Percentiles rank a stretch among this genome's conserved stretches.
Evolutionary conservation across 2,329 filamentous ascomycete species (phyloP).

Genomic region (Aspergillus transmontanensis): DNA sequence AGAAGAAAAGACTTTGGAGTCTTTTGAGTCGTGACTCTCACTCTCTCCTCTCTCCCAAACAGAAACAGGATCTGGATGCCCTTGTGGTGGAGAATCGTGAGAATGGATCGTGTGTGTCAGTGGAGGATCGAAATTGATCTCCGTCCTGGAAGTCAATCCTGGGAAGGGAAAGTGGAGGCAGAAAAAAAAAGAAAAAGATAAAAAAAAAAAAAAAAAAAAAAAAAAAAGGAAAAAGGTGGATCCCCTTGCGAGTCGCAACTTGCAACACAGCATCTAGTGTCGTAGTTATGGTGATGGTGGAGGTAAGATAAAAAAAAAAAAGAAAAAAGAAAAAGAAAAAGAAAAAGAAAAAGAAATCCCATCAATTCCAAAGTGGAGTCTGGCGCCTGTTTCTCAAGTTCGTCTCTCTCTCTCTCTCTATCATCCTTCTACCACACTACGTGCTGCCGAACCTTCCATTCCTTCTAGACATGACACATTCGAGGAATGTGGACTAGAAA

Average conservation of each 20-base stretch:
- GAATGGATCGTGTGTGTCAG: slow-evolving; percentile 1
- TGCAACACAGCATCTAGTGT: neutral
- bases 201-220: neutral
- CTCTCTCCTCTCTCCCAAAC: neutral
- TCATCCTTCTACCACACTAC: neutral
- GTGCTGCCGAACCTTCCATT: neutral
- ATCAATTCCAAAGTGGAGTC: neutral
- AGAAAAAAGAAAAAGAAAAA: no score
- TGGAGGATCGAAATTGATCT: slow-evolving; percentile 6
- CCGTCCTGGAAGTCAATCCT: slow-evolving; percentile 6
- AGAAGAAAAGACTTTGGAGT: neutral
- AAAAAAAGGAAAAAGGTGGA: neutral
- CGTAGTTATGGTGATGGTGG: neutral
- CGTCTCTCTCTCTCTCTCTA: slow-evolving; percentile 1
- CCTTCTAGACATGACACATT: slow-evolving; percentile 4
- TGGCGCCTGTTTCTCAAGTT: neutral
- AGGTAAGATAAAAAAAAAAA: neutral
- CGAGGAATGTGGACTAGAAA: slow-evolving; percentile 1
- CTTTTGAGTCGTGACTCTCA: neutral
- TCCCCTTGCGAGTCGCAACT: neutral
- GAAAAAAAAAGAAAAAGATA: neutral
- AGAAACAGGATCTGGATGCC: neutral
- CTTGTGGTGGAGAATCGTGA: neutral
- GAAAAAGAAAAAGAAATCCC: no score
- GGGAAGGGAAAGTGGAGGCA: neutral